A percentile compares a stretch with the other conserved stretches of the same genome.
These are phyloP conservation scores for Tanacetum coccineum DNA, from an alignment of 129 eudicot species.

Conservation along the genomic window DNA sequence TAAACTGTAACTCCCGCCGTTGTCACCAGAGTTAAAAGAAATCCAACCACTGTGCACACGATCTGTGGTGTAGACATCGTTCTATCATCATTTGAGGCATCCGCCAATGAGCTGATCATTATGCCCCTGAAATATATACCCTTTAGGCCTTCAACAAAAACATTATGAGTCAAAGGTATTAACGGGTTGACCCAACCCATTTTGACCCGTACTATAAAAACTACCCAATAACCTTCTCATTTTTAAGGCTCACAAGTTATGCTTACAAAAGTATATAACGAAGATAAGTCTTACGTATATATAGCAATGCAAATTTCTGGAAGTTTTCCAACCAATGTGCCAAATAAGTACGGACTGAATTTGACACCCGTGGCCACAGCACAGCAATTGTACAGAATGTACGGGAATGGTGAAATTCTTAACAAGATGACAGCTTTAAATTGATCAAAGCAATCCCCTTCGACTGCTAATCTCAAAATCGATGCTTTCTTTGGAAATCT, in stretches of 20 bases:
- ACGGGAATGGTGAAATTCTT: conserved; percentile 22
- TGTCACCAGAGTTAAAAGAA: too few species aligned
- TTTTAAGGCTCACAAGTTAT: not conserved
- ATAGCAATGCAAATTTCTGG: not conserved
- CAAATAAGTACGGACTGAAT: conserved; percentile 3
- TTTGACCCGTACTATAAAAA: not conserved
- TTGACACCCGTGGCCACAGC: conserved; percentile 3
- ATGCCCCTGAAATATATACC: not conserved
- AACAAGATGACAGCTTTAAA: conserved; percentile 39
- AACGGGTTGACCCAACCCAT: not conserved
- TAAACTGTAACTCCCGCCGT: too few species aligned
- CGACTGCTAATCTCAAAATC: conserved; percentile 63
- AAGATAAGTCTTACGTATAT: conserved; percentile 1
- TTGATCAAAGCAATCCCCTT: conserved; percentile 41
- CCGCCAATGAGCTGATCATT: too few species aligned
- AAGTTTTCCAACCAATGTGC: conserved; percentile 1
- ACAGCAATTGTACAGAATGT: conserved; percentile 4
- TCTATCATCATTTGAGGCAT: not conserved
- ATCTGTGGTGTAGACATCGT: not conserved
- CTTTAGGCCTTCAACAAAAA: too few species aligned
- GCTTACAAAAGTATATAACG: not conserved
- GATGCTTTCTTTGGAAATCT: conserved; percentile 61
- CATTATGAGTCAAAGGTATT: too few species aligned
- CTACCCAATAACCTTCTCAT: not conserved
- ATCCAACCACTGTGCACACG: too few species aligned